Percentiles rank a stretch among this genome's conserved stretches.
These are phyloP conservation scores for Fusarium decemcellulare DNA, from an alignment of 2,329 filamentous ascomycete genomes.

Conservation along the genomic window DNA sequence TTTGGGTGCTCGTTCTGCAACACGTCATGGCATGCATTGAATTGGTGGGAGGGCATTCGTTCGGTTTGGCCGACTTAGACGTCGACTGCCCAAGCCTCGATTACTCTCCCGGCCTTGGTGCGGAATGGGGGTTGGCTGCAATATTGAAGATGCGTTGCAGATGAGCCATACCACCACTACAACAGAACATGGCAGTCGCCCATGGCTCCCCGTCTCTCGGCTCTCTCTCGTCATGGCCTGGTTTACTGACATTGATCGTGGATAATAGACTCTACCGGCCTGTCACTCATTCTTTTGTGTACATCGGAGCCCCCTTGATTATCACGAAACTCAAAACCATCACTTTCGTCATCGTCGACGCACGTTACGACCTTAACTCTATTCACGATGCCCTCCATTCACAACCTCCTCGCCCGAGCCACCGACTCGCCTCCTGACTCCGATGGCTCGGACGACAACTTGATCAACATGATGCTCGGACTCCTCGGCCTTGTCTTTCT, in stretches of 20 bases:
- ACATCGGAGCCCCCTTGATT: slow-evolving; percentile 38
- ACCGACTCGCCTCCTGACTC: slow-evolving; percentile 51
- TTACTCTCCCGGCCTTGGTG: slow-evolving; percentile 25
- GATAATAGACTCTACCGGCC: slow-evolving; percentile 37
- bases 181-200: slow-evolving; percentile 26
- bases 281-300: slow-evolving; percentile 37
- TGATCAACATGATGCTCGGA: slow-evolving; percentile 83
- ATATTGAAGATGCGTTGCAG: slow-evolving; percentile 41
- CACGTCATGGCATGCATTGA: slow-evolving; percentile 42
- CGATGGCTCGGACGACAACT: slow-evolving; percentile 67
- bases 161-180: slow-evolving; percentile 15
- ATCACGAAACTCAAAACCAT: slow-evolving; percentile 31
- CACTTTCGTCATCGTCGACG: slow-evolving; percentile 22
- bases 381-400: slow-evolving; percentile 45
- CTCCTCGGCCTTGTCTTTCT: slow-evolving; percentile 85
- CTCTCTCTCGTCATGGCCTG: slow-evolving; percentile 3
- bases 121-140: slow-evolving; percentile 40
- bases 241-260: slow-evolving; percentile 38
- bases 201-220: slow-evolving; percentile 8
- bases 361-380: slow-evolving; percentile 31
- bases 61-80: slow-evolving; percentile 29
- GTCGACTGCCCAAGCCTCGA: slow-evolving; percentile 7
- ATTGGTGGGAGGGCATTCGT: slow-evolving; percentile 33
- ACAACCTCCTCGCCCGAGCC: slow-evolving; percentile 41
- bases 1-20: slow-evolving; percentile 34